These are phyloP conservation scores for Lepiota subincarnata DNA, from an alignment of 768 basidiomycete species.

Conservation along the genomic window DNA sequence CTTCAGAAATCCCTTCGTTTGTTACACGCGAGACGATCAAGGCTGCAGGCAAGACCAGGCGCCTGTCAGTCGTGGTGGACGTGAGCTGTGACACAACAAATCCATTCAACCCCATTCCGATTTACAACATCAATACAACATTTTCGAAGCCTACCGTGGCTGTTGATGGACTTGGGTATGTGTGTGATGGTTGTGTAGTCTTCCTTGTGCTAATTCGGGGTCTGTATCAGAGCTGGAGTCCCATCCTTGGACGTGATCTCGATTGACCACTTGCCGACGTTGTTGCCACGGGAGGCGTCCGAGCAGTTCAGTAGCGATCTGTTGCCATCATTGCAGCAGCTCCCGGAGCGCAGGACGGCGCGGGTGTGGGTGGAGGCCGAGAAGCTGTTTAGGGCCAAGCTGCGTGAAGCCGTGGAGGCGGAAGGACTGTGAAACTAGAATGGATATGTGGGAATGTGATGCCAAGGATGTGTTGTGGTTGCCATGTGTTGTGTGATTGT, in stretches of 20 bases:
- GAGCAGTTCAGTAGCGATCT: constrained; percentile 93
- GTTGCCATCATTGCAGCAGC: constrained; percentile 78
- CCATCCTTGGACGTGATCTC: constrained; percentile 83
- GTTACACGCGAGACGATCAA: constrained; percentile 64
- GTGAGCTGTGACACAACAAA: constrained; percentile 99
- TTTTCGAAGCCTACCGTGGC: constrained; percentile 89
- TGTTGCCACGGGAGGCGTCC: constrained; percentile 92
- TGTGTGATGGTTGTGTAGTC: constrained; percentile 27
- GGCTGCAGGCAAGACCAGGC: constrained; percentile 64
- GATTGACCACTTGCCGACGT: constrained; percentile 94
- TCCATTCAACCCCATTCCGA: constrained; percentile 95
- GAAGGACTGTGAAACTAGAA: constrained; percentile 26
- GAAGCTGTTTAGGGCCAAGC: constrained; percentile 65
- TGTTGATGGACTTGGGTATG: constrained; percentile 71
- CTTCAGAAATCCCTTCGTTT: constrained; percentile 82
- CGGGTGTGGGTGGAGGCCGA: constrained; percentile 90
- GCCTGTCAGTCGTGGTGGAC: constrained; percentile 84
- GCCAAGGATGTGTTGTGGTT: constrained; percentile 8
- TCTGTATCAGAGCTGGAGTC: constrained; percentile 44
- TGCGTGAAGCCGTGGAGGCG: constrained; percentile 37
- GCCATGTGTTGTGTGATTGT: constrained; percentile 14
- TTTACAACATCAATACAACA: constrained; percentile 91
- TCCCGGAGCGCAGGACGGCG: constrained; percentile 61
- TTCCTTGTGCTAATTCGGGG: constrained; percentile 15
- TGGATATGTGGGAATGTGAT: constrained; percentile 13